These are phyloP conservation scores for Sphaerobolus stellatus DNA, from an alignment of 1,284 basidiomycete genomes.

Conservation along the genomic window DNA sequence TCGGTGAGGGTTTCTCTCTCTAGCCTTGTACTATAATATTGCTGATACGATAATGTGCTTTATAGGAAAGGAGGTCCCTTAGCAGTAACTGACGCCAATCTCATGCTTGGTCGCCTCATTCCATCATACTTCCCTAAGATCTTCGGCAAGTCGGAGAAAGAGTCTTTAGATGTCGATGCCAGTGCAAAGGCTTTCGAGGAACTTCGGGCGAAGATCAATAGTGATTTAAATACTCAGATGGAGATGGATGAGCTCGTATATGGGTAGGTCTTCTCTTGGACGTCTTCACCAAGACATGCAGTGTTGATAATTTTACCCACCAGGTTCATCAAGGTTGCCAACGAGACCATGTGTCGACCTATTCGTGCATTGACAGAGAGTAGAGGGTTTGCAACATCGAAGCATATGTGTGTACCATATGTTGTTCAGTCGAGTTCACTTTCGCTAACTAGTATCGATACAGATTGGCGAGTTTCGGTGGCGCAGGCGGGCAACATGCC, in stretches of 20 bases:
- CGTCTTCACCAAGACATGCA: not conserved
- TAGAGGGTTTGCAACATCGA: slow-evolving; percentile 79
- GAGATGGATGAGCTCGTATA: slow-evolving; percentile 86
- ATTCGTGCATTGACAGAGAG: slow-evolving; percentile 92
- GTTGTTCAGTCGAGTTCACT: not conserved
- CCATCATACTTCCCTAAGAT: slow-evolving; percentile 85
- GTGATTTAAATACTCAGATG: slow-evolving; percentile 51
- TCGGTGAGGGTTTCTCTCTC: slow-evolving; percentile 41
- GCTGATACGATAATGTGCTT: not conserved
- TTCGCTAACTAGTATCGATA: not conserved
- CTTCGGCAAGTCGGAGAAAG: slow-evolving; percentile 83
- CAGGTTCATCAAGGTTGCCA: slow-evolving; percentile 90
- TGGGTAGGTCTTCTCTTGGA: slow-evolving; percentile 52
- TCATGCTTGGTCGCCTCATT: slow-evolving; percentile 80
- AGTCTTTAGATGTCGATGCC: slow-evolving; percentile 74
- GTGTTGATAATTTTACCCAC: slow-evolving; percentile 18
- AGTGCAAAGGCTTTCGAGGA: slow-evolving; percentile 63
- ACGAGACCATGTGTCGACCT: slow-evolving; percentile 91
- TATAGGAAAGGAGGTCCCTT: slow-evolving; percentile 79
- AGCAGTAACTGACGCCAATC: slow-evolving; percentile 85
- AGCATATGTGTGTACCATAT: slow-evolving; percentile 63
- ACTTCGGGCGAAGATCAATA: slow-evolving; percentile 68
- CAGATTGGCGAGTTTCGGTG: slow-evolving; percentile 85
- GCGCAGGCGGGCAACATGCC: slow-evolving; percentile 90
- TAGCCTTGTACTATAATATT: not conserved